Percentiles rank a stretch among this genome's conserved stretches.
Evolutionary conservation across 352 stramenopile species (phyloP).

Genomic region (Phytophthora chlamydospora): DNA sequence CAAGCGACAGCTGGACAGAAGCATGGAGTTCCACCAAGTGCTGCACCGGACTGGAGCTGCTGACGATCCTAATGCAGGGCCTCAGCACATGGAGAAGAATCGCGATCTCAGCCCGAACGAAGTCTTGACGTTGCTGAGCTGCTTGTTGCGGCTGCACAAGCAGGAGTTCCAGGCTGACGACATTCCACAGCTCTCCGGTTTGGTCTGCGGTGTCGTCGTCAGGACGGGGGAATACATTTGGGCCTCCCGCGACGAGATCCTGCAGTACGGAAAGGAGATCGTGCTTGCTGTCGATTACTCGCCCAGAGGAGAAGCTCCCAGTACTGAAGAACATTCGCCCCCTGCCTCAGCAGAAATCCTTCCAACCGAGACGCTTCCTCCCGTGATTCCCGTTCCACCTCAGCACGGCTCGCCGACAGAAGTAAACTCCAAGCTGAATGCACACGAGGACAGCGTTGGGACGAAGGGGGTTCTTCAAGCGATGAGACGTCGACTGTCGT

Average conservation of each 20-base stretch:
- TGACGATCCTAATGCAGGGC: background rate
- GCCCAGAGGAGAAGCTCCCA: background rate
- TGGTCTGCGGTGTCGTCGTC: constrained; percentile 27
- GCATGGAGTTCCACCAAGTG: constrained; percentile 10
- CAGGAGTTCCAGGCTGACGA: constrained; percentile 14
- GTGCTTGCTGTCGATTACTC: constrained; percentile 5
- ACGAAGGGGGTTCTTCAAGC: constrained; percentile 7
- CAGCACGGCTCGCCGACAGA: background rate
- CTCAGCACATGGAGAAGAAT: constrained; percentile 16
- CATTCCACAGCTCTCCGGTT: constrained; percentile 23
- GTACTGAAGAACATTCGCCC: background rate
- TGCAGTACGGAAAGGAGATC: constrained; percentile 3
- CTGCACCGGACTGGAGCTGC: constrained; percentile 6
- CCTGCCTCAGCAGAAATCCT: background rate
- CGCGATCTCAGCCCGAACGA: constrained; percentile 10
- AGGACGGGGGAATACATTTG: constrained; percentile 16
- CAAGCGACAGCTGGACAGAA: constrained; percentile 15
- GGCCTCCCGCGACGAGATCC: constrained; percentile 20
- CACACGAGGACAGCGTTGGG: background rate
- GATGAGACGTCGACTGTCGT: constrained; percentile 11
- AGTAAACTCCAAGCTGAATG: background rate
- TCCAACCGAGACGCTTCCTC: background rate
- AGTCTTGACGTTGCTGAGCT: constrained; percentile 16
- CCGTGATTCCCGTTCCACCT: background rate
- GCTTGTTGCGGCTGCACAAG: constrained; percentile 17